Conservation (phyloP, 257 asterid genomes). For the Anisodus acutangulus region DNA sequence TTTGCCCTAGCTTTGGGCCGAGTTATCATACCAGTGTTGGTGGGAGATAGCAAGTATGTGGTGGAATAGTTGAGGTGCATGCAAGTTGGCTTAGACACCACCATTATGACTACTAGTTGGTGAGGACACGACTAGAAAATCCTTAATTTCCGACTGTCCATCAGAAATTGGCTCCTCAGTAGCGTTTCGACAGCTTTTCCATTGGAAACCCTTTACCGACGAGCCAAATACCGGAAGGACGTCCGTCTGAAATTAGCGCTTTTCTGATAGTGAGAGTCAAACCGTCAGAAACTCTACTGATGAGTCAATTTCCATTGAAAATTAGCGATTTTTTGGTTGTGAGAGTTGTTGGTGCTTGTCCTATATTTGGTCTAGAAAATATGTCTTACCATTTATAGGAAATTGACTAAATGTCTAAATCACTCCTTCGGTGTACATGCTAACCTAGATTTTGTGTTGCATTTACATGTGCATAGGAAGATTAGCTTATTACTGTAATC, state of each 20-base stretch:
- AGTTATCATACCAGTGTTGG: neutral
- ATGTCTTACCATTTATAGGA: neutral
- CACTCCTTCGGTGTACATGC: neutral
- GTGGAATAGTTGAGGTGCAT: neutral
- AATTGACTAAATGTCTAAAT: neutral
- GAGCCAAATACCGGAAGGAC: too few species aligned
- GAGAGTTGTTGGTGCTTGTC: neutral
- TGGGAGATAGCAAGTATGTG: neutral
- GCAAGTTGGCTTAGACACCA: neutral
- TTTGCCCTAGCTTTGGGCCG: neutral
- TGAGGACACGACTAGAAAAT: neutral
- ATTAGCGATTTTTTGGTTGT: too few species aligned
- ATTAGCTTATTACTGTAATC: neutral
- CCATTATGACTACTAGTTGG: neutral
- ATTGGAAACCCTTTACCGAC: too few species aligned
- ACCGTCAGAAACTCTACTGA: too few species aligned
- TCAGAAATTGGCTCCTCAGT: too few species aligned
- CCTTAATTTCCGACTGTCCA: too few species aligned
- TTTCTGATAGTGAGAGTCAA: too few species aligned
- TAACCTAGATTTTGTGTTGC: neutral
- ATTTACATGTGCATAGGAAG: neutral
- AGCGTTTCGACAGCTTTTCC: too few species aligned
- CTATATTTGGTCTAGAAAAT: neutral
- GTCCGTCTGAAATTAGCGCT: too few species aligned
- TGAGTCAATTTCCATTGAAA: too few species aligned